Evolutionary conservation across 495 filamentous ascomycete species (phyloP), one percentile per base, ranked within the genome.

Genomic region (Bacidia rubella): DNA sequence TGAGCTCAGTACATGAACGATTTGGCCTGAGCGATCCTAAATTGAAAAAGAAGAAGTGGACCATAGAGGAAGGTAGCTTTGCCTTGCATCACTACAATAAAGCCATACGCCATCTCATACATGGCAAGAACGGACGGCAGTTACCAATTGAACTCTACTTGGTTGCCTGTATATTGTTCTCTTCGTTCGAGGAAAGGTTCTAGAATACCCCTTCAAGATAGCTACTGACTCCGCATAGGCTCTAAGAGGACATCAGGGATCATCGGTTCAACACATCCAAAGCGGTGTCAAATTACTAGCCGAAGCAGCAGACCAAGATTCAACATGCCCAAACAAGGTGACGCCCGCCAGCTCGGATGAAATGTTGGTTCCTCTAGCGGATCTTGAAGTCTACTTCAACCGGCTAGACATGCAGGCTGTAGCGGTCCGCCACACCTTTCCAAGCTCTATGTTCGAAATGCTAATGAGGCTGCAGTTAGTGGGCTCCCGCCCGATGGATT

Each of bases 1-100:
- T 86, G 23, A 77, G 78, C 45, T 76, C 79, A 1, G 65, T 82
- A 22, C 82, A 83, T 53, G 77, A 81, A 57, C 77, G 74, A 2
- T 64, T 82, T 42, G 70, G 74, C 63, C 71, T 73, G 2, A 48
- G 42, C 10, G 57, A 57, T 41, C 42, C 15, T 9, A 53, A 23
- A 21, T 27, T 56, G 11, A 25, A 52, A 1, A 57, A 53, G 22
- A 50, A 40, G 7, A 47, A 24, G 25, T 52, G 52, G 48, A 39
- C 29, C 3, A 55, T 42, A 19, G 41, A 22, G 3, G 51, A 52
- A 15, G 59, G 57, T 45, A 47, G 51, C 1, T 65, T 75, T 39
- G 74, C 74, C 17, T 61, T 79, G 3, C 64, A 62, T 26, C 75
- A 77, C 51, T 80, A 80, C 58, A 77, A 76, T 56, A 63, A 68